Conservation (phyloP, 148 eudicot species). For the Vaccinium vitisidaea region DNA sequence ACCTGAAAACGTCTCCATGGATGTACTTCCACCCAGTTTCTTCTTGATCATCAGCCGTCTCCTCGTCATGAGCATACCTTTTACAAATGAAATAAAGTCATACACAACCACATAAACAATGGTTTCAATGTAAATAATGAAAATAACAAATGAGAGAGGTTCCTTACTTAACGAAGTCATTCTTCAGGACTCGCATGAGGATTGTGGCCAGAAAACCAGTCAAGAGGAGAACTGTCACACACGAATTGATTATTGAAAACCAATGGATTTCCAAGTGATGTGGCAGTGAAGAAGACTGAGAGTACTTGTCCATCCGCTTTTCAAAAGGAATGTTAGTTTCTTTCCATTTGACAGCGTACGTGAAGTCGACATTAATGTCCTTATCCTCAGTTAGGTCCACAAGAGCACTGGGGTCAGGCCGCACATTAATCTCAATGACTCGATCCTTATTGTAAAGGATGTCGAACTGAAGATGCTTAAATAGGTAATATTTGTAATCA, state of each 20-base stretch:
- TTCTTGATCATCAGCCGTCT: slow-evolving; percentile 77
- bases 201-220: slow-evolving; percentile 68
- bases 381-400: slow-evolving; percentile 67
- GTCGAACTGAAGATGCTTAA: slow-evolving; percentile 68
- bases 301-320: slow-evolving; percentile 66
- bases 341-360: slow-evolving; percentile 66
- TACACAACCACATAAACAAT: neutral
- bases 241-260: slow-evolving; percentile 69
- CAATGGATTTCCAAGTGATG: slow-evolving; percentile 69
- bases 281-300: slow-evolving; percentile 61
- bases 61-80: slow-evolving; percentile 80
- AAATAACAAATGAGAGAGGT: neutral
- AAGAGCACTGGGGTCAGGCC: slow-evolving; percentile 55
- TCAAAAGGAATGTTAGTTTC: slow-evolving; percentile 54
- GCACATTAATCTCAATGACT: slow-evolving; percentile 61
- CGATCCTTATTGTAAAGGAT: slow-evolving; percentile 62
- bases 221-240: slow-evolving; percentile 61
- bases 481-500: slow-evolving; percentile 54
- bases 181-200: slow-evolving; percentile 72
- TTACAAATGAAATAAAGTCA: neutral
- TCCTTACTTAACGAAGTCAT: slow-evolving; percentile 69
- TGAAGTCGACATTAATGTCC: slow-evolving; percentile 56
- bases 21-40: slow-evolving; percentile 86
- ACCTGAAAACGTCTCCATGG: slow-evolving; percentile 82
- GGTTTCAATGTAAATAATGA: neutral